phyloP scores from a whole-genome alignment of 768 basidiomycete genomes.

The Suillus subluteus region DNA sequence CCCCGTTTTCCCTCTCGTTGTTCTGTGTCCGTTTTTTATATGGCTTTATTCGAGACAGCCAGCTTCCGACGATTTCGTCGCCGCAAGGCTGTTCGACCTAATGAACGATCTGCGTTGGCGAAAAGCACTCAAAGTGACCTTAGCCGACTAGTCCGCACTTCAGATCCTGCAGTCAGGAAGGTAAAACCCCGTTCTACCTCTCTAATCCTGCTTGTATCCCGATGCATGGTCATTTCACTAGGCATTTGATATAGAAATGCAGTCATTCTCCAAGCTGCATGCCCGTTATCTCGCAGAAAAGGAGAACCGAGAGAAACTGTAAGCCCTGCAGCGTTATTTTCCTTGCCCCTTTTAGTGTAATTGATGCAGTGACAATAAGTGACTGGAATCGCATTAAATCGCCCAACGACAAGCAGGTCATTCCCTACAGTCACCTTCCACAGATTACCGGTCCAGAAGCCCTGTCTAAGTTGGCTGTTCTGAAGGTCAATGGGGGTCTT shows the following conservation, averaged over 20 bases:
- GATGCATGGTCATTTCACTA: constrained; percentile 46
- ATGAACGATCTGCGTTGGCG: constrained; percentile 35
- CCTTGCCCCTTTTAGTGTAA: constrained; percentile 13
- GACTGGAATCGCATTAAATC: constrained; percentile 91
- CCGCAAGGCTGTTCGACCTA: constrained; percentile 51
- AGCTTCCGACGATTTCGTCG: constrained; percentile 40
- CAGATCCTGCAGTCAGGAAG: constrained; percentile 60
- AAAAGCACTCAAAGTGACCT: constrained; percentile 73
- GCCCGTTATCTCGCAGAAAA: constrained; percentile 91
- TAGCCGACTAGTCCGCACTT: constrained; percentile 62
- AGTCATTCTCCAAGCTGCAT: constrained; percentile 94
- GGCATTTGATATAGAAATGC: constrained; percentile 92
- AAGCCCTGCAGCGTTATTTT: constrained; percentile 31
- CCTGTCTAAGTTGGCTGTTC: constrained; percentile 91
- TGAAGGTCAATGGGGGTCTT: constrained; percentile 94
- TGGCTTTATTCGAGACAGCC: constrained; percentile 37
- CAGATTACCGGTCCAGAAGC: constrained; percentile 59
- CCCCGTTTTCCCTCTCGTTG: constrained; percentile 18
- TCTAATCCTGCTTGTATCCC: constrained; percentile 37
- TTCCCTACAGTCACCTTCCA: constrained; percentile 78
- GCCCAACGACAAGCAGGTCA: constrained; percentile 83
- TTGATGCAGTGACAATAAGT: constrained; percentile 41
- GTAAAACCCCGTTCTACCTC: constrained; percentile 35
- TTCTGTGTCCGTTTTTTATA: constrained; percentile 6
- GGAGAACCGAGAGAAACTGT: constrained; percentile 88